phyloP scores from a whole-genome alignment of 2,329 filamentous ascomycete species.

The Sordariomycetes sp. region DNA sequence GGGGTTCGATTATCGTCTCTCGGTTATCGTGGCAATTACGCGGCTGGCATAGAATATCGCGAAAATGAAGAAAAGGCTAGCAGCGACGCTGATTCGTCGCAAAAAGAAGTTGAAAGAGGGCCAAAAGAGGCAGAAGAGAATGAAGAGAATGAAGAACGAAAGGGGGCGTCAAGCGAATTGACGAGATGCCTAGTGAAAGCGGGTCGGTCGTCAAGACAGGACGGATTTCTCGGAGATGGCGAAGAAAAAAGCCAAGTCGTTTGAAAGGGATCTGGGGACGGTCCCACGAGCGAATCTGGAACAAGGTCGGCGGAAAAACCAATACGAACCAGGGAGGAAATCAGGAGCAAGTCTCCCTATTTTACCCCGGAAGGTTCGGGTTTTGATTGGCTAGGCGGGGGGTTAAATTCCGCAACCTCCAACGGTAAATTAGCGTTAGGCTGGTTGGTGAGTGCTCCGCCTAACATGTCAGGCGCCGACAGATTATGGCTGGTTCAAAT shows the following conservation, averaged over 20 bases:
- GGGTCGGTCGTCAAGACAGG: not conserved
- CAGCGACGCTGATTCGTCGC: not conserved
- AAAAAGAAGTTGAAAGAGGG: not conserved
- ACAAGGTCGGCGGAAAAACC: not conserved
- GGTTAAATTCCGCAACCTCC: not conserved
- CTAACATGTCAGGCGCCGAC: not conserved
- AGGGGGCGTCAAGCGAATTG: not conserved
- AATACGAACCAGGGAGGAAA: not conserved
- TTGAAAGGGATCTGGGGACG: not conserved
- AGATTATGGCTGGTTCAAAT: not conserved
- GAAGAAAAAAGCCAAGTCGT: slow-evolving; percentile 1
- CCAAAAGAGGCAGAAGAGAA: not conserved
- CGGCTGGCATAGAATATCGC: not conserved
- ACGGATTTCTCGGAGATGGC: not conserved
- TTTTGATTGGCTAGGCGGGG: not conserved
- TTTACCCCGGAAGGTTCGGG: not conserved
- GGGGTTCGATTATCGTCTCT: not conserved
- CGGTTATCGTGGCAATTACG: not conserved
- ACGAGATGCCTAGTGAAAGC: not conserved
- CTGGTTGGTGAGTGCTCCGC: not conserved
- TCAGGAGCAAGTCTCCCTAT: not conserved
- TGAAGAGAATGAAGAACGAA: not conserved
- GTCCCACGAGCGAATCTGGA: not conserved
- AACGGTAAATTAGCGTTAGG: not conserved
- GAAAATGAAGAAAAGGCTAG: not conserved